Evolutionary conservation across 768 basidiomycete genomes (phyloP), one percentile per base, ranked within the genome.

Genomic region (Leucogyrophana mollusca): DNA sequence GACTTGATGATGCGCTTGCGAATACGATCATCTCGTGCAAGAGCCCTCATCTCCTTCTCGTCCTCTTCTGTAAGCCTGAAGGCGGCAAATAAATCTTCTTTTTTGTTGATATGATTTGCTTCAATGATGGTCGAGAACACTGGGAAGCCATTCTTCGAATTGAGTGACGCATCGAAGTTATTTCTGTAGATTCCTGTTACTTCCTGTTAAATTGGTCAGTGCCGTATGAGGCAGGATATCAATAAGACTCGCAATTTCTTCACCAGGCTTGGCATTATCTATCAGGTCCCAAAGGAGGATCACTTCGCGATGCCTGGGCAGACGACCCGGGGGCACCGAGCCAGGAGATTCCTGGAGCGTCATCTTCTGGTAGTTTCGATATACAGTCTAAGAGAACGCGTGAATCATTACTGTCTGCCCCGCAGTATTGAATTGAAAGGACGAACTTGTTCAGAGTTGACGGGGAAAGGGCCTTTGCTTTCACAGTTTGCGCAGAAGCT

Each of bases 321-420:
- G 76, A 57, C 96, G 92, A 66, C 96, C 96, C 16, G 96, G 94
- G 45, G 96, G 96, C 1, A 99, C 96, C 3, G 91, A 92, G 3
- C 96, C 96, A 9, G 96, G 96, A 6, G 93, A 94, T 64, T 99
- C 96, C 62, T 99, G 96, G 34, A 99, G 68, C 5, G 94, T 97
- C 92, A 98, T 90, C 68, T 92, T 95, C 67, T 99, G 96, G 64
- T 96, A 98, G 66, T 99, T 99, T 45, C 96, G 80, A 65, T 98
- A 99, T 2, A 99, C 84, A 1, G 96, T 99, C 91, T 98, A 50
- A 3, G 47, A n/a, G 6, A 51, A 13, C 13, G 6, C 8, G 10
- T n/a, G 23, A 43, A 22, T 46, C 34, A 11, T n/a, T 14, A 22
- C 36, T n/a, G n/a, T n/a, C n/a, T n/a, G n/a, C n/a, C n/a, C n/a